phyloP scores from a whole-genome alignment of 169 alveolate species.

The Theileria annulata region DNA sequence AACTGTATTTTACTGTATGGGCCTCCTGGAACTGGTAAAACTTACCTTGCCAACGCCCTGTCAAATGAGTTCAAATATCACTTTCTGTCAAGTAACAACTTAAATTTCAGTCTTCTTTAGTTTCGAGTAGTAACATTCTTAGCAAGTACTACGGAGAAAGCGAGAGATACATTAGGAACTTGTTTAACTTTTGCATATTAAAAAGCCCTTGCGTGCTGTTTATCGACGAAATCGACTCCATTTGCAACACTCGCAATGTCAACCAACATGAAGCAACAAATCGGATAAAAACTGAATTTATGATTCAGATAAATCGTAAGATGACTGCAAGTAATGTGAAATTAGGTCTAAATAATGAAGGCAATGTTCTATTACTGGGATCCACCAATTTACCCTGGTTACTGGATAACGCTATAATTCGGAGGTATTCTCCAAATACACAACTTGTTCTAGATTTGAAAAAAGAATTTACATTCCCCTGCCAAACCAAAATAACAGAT shows the following conservation, averaged over 20 bases:
- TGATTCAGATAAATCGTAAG: conserved; percentile 97
- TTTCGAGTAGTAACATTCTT: conserved; percentile 95
- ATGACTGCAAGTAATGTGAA: neutral
- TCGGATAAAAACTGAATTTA: conserved; percentile 98
- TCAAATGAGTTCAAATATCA: conserved; percentile 93
- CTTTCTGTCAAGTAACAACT: neutral
- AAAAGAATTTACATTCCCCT: conserved; percentile 97
- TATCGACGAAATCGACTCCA: conserved; percentile 98
- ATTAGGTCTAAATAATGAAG: conserved; percentile 36
- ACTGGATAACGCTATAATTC: conserved; percentile 96
- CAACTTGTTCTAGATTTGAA: conserved; percentile 80
- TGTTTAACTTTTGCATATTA: conserved; percentile 95
- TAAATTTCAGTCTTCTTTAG: conserved; percentile 27
- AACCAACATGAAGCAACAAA: conserved; percentile 97
- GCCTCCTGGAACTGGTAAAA: conserved; percentile 99
- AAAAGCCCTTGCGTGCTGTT: conserved; percentile 95
- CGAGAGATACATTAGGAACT: conserved; percentile 91
- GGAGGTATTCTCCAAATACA: conserved; percentile 77
- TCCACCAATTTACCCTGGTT: conserved; percentile 95
- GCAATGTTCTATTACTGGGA: conserved; percentile 69
- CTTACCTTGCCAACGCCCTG: conserved; percentile 98
- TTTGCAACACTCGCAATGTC: conserved; percentile 92
- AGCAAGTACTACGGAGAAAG: conserved; percentile 99
- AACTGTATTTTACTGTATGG: conserved; percentile 67
- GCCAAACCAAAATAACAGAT: conserved; percentile 93